Evolutionary conservation across 2,329 filamentous ascomycete species (phyloP).

Genomic region (Lachnellula arida): DNA sequence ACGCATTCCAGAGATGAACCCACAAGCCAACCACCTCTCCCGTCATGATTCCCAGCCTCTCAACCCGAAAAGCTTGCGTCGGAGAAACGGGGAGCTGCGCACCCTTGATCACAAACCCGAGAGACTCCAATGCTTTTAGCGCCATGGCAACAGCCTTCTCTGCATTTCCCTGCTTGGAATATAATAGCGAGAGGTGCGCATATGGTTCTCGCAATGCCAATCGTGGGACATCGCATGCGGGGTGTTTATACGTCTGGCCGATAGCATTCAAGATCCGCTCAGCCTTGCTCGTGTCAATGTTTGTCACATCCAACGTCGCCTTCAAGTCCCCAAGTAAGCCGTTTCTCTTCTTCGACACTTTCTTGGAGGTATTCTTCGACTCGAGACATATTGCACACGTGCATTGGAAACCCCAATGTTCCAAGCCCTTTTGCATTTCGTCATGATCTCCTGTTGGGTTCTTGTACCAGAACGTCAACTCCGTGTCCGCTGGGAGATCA

Average conservation of each 20-base stretch:
- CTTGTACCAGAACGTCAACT: constrained; percentile 13
- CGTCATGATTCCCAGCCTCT: constrained; percentile 12
- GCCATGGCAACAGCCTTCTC: background rate
- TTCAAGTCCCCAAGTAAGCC: constrained; percentile 5
- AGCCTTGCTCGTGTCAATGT: constrained; percentile 4
- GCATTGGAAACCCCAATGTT: constrained; percentile 13
- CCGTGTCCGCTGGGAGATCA: constrained; percentile 14
- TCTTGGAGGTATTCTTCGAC: background rate
- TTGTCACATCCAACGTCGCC: background rate
- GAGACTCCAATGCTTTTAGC: constrained; percentile 6
- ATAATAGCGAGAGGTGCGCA: constrained; percentile 5
- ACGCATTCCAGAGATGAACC: constrained; percentile 8
- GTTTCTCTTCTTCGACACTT: constrained; percentile 1
- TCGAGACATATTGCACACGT: constrained; percentile 12
- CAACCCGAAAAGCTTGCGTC: constrained; percentile 1
- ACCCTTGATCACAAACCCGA: constrained; percentile 12
- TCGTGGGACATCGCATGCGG: constrained; percentile 4
- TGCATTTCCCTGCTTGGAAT: background rate
- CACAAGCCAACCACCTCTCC: constrained; percentile 4
- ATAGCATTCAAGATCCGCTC: constrained; percentile 5
- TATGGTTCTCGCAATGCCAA: constrained; percentile 10
- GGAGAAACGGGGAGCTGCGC: background rate
- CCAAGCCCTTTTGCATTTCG: constrained; percentile 3
- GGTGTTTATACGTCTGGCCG: constrained; percentile 5
- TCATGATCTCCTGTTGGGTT: constrained; percentile 3